Evolutionary conservation across 2,329 filamentous ascomycete species (phyloP).

Genomic region (Alternaria rosae): DNA sequence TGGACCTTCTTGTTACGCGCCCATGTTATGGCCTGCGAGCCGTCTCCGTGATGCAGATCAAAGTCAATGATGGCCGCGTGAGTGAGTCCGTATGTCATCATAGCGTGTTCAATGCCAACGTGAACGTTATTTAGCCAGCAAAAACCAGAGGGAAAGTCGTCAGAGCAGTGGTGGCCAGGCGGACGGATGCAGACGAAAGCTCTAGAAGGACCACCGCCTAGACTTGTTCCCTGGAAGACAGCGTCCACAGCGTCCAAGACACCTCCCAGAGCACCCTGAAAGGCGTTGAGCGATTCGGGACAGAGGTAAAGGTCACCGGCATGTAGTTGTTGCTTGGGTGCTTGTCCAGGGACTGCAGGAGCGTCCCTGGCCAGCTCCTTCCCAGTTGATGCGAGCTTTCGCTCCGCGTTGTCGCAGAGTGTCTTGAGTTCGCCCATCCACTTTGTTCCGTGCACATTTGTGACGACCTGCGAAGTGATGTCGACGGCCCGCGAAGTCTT

Average conservation of each 20-base stretch:
- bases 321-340: slow-evolving; percentile 74
- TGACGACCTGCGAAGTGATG: slow-evolving; percentile 78
- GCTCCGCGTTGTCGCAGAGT: slow-evolving; percentile 83
- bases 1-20: slow-evolving; percentile 78
- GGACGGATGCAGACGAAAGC: slow-evolving; percentile 94
- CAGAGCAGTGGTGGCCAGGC: slow-evolving; percentile 94
- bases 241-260: slow-evolving; percentile 92
- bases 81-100: slow-evolving; percentile 82
- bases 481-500: slow-evolving; percentile 78
- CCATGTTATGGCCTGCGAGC: slow-evolving; percentile 95
- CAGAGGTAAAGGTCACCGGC: slow-evolving; percentile 92
- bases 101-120: slow-evolving; percentile 91
- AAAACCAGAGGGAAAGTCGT: slow-evolving; percentile 88
- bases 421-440: slow-evolving; percentile 93
- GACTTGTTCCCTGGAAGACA: slow-evolving; percentile 68
- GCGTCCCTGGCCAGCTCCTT: slow-evolving; percentile 74
- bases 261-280: slow-evolving; percentile 90
- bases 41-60: slow-evolving; percentile 58
- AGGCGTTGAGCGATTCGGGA: slow-evolving; percentile 81
- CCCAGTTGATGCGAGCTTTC: slow-evolving; percentile 76
- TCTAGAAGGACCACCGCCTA: slow-evolving; percentile 66
- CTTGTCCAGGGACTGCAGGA: slow-evolving; percentile 44
- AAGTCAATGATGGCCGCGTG: slow-evolving; percentile 76
- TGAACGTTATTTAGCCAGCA: slow-evolving; percentile 99
- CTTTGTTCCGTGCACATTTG: slow-evolving; percentile 85